Conservation (phyloP, 495 filamentous ascomycete species). For the Polyplosphaeria fusca region DNA sequence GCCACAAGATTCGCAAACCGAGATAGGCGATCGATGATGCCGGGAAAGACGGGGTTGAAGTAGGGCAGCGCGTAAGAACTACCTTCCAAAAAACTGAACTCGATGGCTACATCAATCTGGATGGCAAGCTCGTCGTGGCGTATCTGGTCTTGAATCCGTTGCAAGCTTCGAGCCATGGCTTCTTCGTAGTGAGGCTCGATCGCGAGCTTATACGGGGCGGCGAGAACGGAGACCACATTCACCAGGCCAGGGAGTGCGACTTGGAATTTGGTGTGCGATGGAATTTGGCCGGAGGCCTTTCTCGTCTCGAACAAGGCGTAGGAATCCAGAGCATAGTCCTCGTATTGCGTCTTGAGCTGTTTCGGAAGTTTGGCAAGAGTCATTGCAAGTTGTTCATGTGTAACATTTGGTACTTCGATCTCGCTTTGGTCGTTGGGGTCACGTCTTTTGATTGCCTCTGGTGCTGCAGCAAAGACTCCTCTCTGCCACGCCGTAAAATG, state of each 20-base stretch:
- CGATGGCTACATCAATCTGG: slow-evolving; percentile 45
- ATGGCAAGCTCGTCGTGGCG: slow-evolving; percentile 46
- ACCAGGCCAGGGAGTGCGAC: slow-evolving; percentile 42
- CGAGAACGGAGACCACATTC: slow-evolving; percentile 36
- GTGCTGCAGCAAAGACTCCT: slow-evolving; percentile 37
- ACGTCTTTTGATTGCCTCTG: slow-evolving; percentile 16
- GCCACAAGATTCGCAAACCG: slow-evolving; percentile 38
- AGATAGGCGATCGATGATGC: slow-evolving; percentile 42
- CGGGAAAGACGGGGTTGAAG: slow-evolving; percentile 39
- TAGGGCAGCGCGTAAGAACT: slow-evolving; percentile 20
- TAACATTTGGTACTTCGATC: not conserved
- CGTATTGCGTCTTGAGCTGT: slow-evolving; percentile 35
- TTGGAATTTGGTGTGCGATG: slow-evolving; percentile 41
- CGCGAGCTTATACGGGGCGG: slow-evolving; percentile 31
- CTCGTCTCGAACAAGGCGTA: slow-evolving; percentile 37
- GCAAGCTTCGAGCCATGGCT: slow-evolving; percentile 37
- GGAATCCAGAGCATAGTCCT: slow-evolving; percentile 40
- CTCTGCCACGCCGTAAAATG: slow-evolving; percentile 43
- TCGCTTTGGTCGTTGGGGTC: slow-evolving; percentile 29
- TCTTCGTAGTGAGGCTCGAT: slow-evolving; percentile 46
- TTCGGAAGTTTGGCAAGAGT: slow-evolving; percentile 11
- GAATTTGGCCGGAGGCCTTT: slow-evolving; percentile 31
- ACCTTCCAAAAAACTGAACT: slow-evolving; percentile 42
- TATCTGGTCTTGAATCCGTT: slow-evolving; percentile 41
- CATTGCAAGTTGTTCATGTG: slow-evolving; percentile 33